Conservation (phyloP, 2,329 filamentous ascomycete species). For the Knufia fluminis region DNA sequence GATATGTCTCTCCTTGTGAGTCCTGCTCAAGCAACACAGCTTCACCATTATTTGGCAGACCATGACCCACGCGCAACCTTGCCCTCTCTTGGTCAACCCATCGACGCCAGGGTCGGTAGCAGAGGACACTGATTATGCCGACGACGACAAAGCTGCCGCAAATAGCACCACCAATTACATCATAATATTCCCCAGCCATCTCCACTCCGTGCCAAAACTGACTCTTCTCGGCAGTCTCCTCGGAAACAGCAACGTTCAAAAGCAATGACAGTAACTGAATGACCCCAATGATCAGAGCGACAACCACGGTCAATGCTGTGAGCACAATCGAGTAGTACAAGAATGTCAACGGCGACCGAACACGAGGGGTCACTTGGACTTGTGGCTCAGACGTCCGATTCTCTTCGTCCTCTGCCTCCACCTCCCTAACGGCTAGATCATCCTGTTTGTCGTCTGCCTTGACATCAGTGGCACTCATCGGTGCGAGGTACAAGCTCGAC, state of each 20-base stretch:
- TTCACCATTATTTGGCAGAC: neutral
- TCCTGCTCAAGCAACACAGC: neutral
- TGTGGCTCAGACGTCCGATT: neutral
- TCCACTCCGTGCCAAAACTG: conserved; percentile 86
- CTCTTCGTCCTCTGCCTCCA: conserved; percentile 2
- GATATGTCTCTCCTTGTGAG: neutral
- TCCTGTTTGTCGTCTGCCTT: conserved; percentile 32
- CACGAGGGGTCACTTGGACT: conserved; percentile 38
- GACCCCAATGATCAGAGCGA: conserved; percentile 75
- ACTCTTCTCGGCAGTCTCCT: conserved; percentile 36
- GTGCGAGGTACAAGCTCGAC: conserved; percentile 78
- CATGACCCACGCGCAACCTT: conserved; percentile 6
- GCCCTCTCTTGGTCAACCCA: conserved; percentile 38
- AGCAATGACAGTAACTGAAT: conserved; percentile 75
- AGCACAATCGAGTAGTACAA: conserved; percentile 88
- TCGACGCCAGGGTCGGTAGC: conserved; percentile 72
- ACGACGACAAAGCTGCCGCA: conserved; percentile 76
- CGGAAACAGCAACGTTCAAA: conserved; percentile 63
- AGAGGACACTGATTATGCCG: conserved; percentile 60
- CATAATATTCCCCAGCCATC: conserved; percentile 67
- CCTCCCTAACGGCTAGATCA: conserved; percentile 31
- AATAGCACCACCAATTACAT: conserved; percentile 77
- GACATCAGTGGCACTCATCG: conserved; percentile 24
- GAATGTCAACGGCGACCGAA: conserved; percentile 76
- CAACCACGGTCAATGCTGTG: conserved; percentile 71